A percentile compares a stretch with the other conserved stretches of the same genome.
These are phyloP conservation scores for Aspergillus quadrilineatus DNA, from an alignment of 2,329 filamentous ascomycete genomes.

Conservation along the genomic window DNA sequence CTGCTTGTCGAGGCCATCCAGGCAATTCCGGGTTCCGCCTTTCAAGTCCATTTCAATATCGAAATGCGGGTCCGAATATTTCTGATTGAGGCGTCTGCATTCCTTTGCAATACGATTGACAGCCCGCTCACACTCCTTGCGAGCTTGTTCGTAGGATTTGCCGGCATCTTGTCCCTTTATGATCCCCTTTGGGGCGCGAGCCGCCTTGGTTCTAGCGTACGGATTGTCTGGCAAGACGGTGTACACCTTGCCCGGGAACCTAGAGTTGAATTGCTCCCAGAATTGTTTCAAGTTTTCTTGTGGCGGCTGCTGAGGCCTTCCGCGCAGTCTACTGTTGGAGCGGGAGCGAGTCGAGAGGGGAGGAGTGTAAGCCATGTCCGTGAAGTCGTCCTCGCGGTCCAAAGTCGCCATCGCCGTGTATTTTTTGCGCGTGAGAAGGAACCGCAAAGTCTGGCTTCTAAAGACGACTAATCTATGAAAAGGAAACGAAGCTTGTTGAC, in stretches of 20 bases:
- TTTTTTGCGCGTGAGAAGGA: neutral
- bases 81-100: slow-evolving; percentile 76
- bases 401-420: slow-evolving; percentile 4
- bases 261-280: slow-evolving; percentile 70
- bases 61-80: slow-evolving; percentile 84
- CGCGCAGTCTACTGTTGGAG: slow-evolving; percentile 32
- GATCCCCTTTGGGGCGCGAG: slow-evolving; percentile 55
- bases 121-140: slow-evolving; percentile 63
- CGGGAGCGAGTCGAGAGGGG: slow-evolving; percentile 28
- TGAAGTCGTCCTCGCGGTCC: slow-evolving; percentile 24
- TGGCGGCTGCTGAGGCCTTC: slow-evolving; percentile 55
- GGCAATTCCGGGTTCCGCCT: slow-evolving; percentile 52
- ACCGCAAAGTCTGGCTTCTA: neutral
- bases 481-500: neutral
- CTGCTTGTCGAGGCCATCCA: slow-evolving; percentile 46
- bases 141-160: slow-evolving; percentile 71
- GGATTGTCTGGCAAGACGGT: slow-evolving; percentile 68
- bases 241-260: slow-evolving; percentile 69
- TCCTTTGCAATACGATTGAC: slow-evolving; percentile 59
- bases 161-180: slow-evolving; percentile 58
- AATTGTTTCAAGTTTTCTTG: slow-evolving; percentile 70
- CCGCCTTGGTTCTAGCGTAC: slow-evolving; percentile 61
- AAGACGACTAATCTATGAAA: neutral
- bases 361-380: slow-evolving; percentile 24
- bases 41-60: slow-evolving; percentile 78